Conservation (phyloP, 177 flowering plant genomes). For the Tripterygium wilfordii region DNA sequence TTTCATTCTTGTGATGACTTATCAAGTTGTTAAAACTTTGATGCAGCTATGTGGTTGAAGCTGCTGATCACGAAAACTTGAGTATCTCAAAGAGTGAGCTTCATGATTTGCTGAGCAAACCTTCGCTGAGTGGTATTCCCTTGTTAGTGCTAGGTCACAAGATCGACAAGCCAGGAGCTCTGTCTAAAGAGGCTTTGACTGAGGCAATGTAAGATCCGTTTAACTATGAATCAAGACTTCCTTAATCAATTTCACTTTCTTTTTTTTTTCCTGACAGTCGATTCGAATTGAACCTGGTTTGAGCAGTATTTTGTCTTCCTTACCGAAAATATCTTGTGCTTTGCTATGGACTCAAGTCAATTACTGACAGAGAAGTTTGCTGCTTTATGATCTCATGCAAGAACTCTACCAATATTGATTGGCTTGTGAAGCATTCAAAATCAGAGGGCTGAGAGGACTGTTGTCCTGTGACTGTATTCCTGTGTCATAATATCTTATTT, state of each 20-base stretch:
- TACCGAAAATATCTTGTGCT: not conserved
- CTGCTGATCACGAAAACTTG: slow-evolving; percentile 40
- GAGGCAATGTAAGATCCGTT: slow-evolving; percentile 37
- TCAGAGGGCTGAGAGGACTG: slow-evolving; percentile 24
- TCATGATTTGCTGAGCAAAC: slow-evolving; percentile 42
- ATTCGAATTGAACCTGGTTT: too few relatives aligned
- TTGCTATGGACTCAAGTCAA: slow-evolving; percentile 35
- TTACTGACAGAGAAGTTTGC: slow-evolving; percentile 45
- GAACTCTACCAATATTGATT: slow-evolving; percentile 47
- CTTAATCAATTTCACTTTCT: too few relatives aligned
- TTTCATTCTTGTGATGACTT: not conserved
- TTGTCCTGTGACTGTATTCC: too few relatives aligned
- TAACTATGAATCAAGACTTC: slow-evolving; percentile 1
- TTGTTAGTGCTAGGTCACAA: slow-evolving; percentile 43
- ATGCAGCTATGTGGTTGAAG: slow-evolving; percentile 45
- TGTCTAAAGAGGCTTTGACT: slow-evolving; percentile 31
- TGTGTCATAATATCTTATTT: too few relatives aligned
- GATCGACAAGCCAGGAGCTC: slow-evolving; percentile 40
- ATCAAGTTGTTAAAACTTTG: not conserved
- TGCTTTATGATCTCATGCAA: slow-evolving; percentile 50
- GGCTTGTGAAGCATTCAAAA: slow-evolving; percentile 52
- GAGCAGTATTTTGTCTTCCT: too few relatives aligned
- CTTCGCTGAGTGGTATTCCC: slow-evolving; percentile 42
- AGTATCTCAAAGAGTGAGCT: slow-evolving; percentile 39
- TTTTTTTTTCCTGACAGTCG: too few relatives aligned